Evolutionary conservation across 2,329 filamentous ascomycete species (phyloP).

Genomic region (Fusarium camptoceras): DNA sequence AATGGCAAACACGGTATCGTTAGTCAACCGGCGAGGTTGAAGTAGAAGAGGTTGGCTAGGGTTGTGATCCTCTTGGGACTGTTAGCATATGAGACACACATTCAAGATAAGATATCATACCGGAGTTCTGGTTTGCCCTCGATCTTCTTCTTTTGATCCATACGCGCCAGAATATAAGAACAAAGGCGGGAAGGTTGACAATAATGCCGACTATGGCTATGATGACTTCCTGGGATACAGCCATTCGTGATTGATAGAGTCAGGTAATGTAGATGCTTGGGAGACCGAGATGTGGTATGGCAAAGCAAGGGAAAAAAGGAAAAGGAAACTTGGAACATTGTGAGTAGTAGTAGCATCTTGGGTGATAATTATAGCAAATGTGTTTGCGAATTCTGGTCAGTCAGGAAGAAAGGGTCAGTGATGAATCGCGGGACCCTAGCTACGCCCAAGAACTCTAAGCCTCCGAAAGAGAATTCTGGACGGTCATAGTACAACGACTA

Average conservation of each 20-base stretch:
- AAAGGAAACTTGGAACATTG: background rate
- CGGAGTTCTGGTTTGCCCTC: background rate
- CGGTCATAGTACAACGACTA: background rate
- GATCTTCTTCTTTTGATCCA: background rate
- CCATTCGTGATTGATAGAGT: background rate
- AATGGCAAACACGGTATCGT: background rate
- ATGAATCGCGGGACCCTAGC: background rate
- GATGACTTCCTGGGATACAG: background rate
- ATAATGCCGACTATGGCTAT: background rate
- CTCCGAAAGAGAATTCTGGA: background rate
- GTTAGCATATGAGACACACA: background rate
- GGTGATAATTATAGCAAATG: background rate
- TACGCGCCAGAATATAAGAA: background rate
- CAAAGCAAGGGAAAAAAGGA: background rate
- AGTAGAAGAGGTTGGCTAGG: background rate
- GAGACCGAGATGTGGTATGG: too few relatives aligned
- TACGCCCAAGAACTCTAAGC: background rate
- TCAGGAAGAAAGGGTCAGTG: background rate
- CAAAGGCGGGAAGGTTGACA: background rate
- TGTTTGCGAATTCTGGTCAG: background rate
- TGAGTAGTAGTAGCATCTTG: background rate
- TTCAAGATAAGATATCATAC: background rate
- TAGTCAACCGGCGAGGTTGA: background rate
- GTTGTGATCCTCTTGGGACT: background rate
- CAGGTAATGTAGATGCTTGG: too few relatives aligned